Evolutionary conservation across 1,284 basidiomycete genomes (phyloP).

Genomic region (Erythrobasidium hasegawianum): DNA sequence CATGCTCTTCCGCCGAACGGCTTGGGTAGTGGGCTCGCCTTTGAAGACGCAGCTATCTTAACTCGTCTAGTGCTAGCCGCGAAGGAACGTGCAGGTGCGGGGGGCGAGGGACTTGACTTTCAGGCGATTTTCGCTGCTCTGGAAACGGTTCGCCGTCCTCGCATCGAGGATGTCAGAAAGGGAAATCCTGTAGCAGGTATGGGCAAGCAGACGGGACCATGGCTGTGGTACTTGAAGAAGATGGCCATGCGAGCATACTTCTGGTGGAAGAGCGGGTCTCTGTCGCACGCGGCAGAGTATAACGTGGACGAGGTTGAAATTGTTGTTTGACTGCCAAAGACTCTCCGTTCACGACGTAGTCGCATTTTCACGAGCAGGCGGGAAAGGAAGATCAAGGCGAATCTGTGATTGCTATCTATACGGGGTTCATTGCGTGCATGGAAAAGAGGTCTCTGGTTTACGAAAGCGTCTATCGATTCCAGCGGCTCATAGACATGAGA

Average conservation of each 20-base stretch:
- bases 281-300: not conserved
- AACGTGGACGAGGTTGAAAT: not conserved
- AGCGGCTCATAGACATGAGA: no score
- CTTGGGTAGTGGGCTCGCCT: constrained; percentile 40
- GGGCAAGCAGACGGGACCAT: constrained; percentile 34
- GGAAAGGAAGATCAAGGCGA: no score
- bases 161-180: constrained; percentile 36
- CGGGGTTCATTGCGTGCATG: no score
- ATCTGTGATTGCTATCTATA: no score
- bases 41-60: constrained; percentile 43
- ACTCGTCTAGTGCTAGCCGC: constrained; percentile 34
- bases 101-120: not conserved
- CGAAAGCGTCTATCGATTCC: no score
- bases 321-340: not conserved
- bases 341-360: no score
- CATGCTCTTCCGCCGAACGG: constrained; percentile 46
- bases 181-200: not conserved
- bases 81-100: not conserved
- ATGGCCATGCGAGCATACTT: constrained; percentile 41
- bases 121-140: constrained; percentile 37
- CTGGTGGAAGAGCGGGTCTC: constrained; percentile 36
- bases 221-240: constrained; percentile 42
- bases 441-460: no score
- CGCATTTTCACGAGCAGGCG: no score
- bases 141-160: constrained; percentile 36